Evolutionary conservation across 805 yeast genomes (phyloP), one percentile per base, ranked within the genome.

Genomic region (Candida jianshihensis): DNA sequence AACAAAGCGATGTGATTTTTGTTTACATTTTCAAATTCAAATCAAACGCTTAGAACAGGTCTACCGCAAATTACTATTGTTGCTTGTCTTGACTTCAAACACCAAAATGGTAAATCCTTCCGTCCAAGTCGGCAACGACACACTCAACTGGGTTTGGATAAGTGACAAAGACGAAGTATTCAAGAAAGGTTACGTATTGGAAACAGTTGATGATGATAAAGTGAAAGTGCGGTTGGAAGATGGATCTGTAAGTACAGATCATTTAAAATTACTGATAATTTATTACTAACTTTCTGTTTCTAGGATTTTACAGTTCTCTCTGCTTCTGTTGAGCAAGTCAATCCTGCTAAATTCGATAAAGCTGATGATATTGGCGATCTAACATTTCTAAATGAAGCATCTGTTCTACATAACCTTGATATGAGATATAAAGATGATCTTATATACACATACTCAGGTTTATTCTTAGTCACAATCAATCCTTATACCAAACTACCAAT

Each of bases 311-410:
- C 60, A n/a, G 64, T 76, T 5, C 65, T 66, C 19, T 63, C 69
- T 10, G 57, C 55, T 16, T 59, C 63, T 35, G 70, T 66, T 17
- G 80, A 80, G 46, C 76, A 74, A 49, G 86, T 89, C 35, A 92
- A 92, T 53, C 98, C 99, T 1, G 68, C 79, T 8, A 83, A 84
- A 47, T 92, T 92, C 59, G 94, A 92, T 58, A 81, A 78, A 49
- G 90, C 94, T 41, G 78, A 83, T 47, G 96, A 92, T 52, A 86
- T 92, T 89, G 97, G 97, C 0, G 96, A 89, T 48, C 68, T 92
- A 44, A 92, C 99, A 1, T 87, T 81, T 58, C 67, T 92, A 42
- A 92, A 90, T 57, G 99, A 92, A 56, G 95, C 98, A 0, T 83
- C 96, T 0, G 97, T 92, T n/a, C 73, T 92, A 9, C 71, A 87